A percentile compares a stretch with the other conserved stretches of the same genome.
phyloP scores from a whole-genome alignment of 2,329 filamentous ascomycete genomes.

The Dactylella cylindrospora region DNA sequence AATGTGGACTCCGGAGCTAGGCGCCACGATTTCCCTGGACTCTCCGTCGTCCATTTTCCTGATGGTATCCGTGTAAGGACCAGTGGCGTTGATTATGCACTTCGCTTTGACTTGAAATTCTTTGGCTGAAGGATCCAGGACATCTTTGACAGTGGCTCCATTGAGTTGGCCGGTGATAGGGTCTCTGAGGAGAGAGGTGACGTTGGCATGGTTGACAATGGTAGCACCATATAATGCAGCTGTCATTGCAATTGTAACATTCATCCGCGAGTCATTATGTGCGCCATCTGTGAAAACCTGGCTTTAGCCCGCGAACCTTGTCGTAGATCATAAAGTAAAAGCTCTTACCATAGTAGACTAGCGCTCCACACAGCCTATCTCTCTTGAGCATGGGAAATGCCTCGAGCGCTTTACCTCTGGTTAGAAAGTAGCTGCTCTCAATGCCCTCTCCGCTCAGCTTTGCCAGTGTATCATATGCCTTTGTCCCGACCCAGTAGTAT shows the following conservation, averaged over 20 bases:
- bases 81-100: constrained; percentile 84
- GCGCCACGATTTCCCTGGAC: constrained; percentile 76
- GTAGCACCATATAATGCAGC: constrained; percentile 83
- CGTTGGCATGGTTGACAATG: constrained; percentile 79
- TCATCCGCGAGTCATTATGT: constrained; percentile 91
- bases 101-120: constrained; percentile 59
- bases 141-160: constrained; percentile 72
- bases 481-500: constrained; percentile 76
- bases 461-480: constrained; percentile 81
- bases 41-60: constrained; percentile 77
- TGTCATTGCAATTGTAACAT: constrained; percentile 83
- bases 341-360: constrained; percentile 74
- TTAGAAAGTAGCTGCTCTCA: constrained; percentile 84
- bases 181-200: constrained; percentile 75
- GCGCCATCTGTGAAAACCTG: constrained; percentile 65
- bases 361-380: constrained; percentile 73
- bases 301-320: constrained; percentile 47
- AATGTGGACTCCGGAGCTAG: constrained; percentile 81
- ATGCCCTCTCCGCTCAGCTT: constrained; percentile 72
- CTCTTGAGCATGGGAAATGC: constrained; percentile 87
- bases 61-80: constrained; percentile 82
- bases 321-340: constrained; percentile 7
- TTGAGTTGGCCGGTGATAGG: constrained; percentile 66
- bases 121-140: constrained; percentile 61
- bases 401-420: constrained; percentile 80